These are phyloP conservation scores for Purshia tridentata DNA, from an alignment of 306 rosid genomes.

Conservation along the genomic window DNA sequence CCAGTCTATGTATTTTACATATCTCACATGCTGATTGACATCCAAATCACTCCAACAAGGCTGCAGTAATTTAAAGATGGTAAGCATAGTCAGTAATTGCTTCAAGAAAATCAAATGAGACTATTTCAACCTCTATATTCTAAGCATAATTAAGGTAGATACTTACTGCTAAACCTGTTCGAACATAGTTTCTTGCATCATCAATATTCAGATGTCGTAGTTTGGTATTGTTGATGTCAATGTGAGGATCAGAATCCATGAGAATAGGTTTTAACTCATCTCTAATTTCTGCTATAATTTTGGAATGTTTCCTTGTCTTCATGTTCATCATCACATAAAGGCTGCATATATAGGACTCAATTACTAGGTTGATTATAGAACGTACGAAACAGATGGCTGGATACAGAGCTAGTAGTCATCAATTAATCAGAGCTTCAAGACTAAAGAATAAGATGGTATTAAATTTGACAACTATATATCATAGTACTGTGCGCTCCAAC, in stretches of 20 bases:
- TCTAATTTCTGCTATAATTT: not conserved
- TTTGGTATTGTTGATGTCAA: not conserved
- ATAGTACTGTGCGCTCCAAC: slow-evolving; percentile 22
- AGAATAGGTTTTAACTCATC: not conserved
- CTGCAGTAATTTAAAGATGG: not conserved
- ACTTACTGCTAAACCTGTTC: not conserved
- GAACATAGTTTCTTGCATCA: too few species aligned
- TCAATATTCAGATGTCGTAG: not conserved
- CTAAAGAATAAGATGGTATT: not conserved
- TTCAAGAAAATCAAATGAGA: too few species aligned
- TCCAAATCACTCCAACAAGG: slow-evolving; percentile 27
- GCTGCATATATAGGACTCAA: slow-evolving; percentile 1
- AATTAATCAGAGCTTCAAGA: too few species aligned
- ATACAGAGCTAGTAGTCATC: not conserved
- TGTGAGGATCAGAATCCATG: not conserved
- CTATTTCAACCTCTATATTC: not conserved
- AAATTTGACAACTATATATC: not conserved
- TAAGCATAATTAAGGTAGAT: not conserved
- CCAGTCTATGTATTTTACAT: slow-evolving; percentile 20
- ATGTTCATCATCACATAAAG: not conserved
- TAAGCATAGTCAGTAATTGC: too few species aligned
- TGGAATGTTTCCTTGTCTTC: not conserved
- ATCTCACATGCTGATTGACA: slow-evolving; percentile 30
- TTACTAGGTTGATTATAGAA: not conserved
- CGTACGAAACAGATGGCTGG: not conserved